These are phyloP conservation scores for Mucor plumbeus DNA, from an alignment of 371 early-diverging fungal genomes.

Conservation along the genomic window DNA sequence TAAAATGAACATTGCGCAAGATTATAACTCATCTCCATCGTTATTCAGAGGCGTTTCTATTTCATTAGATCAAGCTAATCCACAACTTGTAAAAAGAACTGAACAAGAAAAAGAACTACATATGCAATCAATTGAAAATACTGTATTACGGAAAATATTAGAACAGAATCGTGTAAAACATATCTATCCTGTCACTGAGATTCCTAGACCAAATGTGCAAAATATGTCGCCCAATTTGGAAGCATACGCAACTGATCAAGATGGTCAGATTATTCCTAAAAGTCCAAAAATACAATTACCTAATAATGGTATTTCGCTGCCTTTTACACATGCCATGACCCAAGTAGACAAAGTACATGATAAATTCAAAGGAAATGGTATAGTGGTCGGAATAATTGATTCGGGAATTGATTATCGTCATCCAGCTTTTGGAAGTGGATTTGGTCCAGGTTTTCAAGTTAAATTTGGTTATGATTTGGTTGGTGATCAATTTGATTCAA, in stretches of 20 bases:
- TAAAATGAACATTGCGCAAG: constrained; percentile 34
- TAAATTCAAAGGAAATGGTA: constrained; percentile 61
- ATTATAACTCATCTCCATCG: constrained; percentile 29
- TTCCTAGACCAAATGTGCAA: constrained; percentile 33
- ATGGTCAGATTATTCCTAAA: not conserved
- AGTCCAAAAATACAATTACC: constrained; percentile 3
- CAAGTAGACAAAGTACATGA: constrained; percentile 61
- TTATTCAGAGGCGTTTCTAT: constrained; percentile 48
- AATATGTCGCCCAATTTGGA: constrained; percentile 4
- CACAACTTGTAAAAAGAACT: not conserved
- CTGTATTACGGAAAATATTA: constrained; percentile 21
- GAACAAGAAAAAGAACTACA: not conserved
- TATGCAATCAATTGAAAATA: constrained; percentile 10
- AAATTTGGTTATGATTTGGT: constrained; percentile 65
- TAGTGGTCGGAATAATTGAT: constrained; percentile 74
- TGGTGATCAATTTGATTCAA: constrained; percentile 38
- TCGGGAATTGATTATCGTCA: constrained; percentile 75
- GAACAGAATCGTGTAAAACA: constrained; percentile 33
- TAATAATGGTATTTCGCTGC: not conserved
- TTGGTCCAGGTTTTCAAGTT: constrained; percentile 63
- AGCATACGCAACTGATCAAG: not conserved
- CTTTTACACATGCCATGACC: constrained; percentile 58
- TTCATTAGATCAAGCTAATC: constrained; percentile 11
- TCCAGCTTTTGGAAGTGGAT: constrained; percentile 73
- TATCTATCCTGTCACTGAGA: constrained; percentile 42